Percentiles rank a stretch among this genome's conserved stretches.
These are phyloP conservation scores for Triglochin maritima DNA, from an alignment of 106 monocot genomes.

Conservation along the genomic window DNA sequence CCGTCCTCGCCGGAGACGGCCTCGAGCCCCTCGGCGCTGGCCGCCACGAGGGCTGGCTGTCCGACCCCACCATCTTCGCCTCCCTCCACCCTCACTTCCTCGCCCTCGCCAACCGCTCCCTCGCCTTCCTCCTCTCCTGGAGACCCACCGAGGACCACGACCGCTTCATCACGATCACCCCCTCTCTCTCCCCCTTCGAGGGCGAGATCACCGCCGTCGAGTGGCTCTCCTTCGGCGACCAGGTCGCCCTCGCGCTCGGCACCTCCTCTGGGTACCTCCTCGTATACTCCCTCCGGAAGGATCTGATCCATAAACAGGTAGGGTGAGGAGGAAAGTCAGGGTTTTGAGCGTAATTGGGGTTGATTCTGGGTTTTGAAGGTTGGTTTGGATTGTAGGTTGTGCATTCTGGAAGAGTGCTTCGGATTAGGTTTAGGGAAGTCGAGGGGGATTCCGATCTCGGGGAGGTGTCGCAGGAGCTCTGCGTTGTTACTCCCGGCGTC, in stretches of 20 bases:
- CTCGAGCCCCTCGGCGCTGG: conserved; percentile 41
- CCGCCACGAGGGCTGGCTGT: conserved; percentile 68
- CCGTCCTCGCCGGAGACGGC: conserved; percentile 23
- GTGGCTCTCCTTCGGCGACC: conserved; percentile 53
- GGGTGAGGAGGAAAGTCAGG: not conserved
- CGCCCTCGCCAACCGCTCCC: conserved; percentile 44
- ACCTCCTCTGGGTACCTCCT: conserved; percentile 62
- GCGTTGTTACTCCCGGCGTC: conserved; percentile 52
- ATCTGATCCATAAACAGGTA: conserved; percentile 87
- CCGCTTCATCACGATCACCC: conserved; percentile 33
- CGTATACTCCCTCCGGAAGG: conserved; percentile 48
- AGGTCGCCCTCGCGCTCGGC: conserved; percentile 51
- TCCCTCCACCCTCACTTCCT: conserved; percentile 42
- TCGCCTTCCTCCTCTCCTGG: conserved; percentile 33
- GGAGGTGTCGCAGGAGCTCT: conserved; percentile 54
- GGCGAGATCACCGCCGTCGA: conserved; percentile 56
- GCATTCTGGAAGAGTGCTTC: conserved; percentile 41
- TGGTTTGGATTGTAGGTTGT: conserved; percentile 33
- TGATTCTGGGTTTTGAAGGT: not conserved
- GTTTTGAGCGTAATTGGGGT: not conserved
- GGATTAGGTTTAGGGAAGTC: conserved; percentile 49
- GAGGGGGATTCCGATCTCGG: conserved; percentile 13
- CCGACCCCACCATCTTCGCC: conserved; percentile 42
- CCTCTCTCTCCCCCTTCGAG: conserved; percentile 36
- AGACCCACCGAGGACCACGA: conserved; percentile 1